phyloP scores from a whole-genome alignment of 768 basidiomycete genomes.

The Lepiota venenata region DNA sequence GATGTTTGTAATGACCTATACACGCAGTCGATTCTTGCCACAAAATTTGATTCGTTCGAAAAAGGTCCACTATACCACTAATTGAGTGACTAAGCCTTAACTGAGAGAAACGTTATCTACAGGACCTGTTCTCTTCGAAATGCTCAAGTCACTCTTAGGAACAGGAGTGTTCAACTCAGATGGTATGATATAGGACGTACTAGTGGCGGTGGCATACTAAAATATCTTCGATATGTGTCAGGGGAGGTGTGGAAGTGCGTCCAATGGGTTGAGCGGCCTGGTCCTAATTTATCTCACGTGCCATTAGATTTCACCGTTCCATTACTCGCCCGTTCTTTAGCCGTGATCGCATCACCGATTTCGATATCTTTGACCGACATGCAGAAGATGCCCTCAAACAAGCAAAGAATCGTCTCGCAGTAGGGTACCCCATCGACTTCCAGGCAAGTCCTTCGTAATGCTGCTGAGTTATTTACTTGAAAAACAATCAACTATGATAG shows the following conservation, averaged over 20 bases:
- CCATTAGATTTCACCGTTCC: slow-evolving; percentile 49
- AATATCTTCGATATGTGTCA: slow-evolving; percentile 14
- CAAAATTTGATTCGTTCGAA: slow-evolving; percentile 41
- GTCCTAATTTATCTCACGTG: background rate
- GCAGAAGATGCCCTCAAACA: slow-evolving; percentile 41
- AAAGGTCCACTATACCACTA: slow-evolving; percentile 27
- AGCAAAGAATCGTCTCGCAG: slow-evolving; percentile 38
- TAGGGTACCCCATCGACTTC: slow-evolving; percentile 54
- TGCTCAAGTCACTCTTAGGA: slow-evolving; percentile 39
- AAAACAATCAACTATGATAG: slow-evolving; percentile 15
- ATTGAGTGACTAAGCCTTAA: slow-evolving; percentile 1
- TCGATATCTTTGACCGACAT: slow-evolving; percentile 59
- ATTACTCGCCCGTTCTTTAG: slow-evolving; percentile 72
- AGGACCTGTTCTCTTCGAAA: slow-evolving; percentile 26
- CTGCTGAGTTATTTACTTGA: background rate
- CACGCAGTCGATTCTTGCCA: slow-evolving; percentile 35
- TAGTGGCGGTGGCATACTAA: background rate
- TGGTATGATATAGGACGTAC: slow-evolving; percentile 27
- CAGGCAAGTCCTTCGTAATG: slow-evolving; percentile 35
- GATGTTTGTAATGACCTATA: background rate
- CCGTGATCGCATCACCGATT: slow-evolving; percentile 54
- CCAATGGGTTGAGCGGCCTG: background rate
- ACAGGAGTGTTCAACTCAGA: slow-evolving; percentile 60
- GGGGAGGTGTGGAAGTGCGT: slow-evolving; percentile 66
- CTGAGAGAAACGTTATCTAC: background rate